Base-by-base conservation (phyloP, 2,329 filamentous ascomycete genomes). In the Simplicillium aogashimaense region DNA sequence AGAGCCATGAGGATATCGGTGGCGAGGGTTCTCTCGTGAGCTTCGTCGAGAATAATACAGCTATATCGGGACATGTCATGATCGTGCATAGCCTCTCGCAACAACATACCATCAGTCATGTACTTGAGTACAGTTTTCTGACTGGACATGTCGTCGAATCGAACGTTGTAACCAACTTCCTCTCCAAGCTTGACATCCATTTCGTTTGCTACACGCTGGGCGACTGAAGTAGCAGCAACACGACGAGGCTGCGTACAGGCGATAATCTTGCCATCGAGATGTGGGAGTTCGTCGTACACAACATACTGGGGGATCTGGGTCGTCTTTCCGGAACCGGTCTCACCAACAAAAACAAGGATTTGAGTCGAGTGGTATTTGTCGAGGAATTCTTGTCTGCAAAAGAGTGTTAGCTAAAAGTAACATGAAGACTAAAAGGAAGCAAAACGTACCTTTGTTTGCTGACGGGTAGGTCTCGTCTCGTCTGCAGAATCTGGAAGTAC, bases 291-390 rank as follows among this genome's bases (percentile, higher is more conserved):
- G 65, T 98, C 92, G 71, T 84, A 97, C 32, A 98, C 78, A 49
- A 98, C 90, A 61, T 95, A 98, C 62, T 98, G 92, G 2, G 92
- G 92, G 45, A 98, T 97, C 70, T 98, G 92, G 0, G 92, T 98
- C 4, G 92, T 98, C 70, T 98, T 98, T 68, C 92, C 92, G 50
- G 92, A 98, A 78, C 94, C 92, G 8, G 92, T 98, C 72, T 98
- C 92, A 69, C 92, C 92, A 48, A 98, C 92, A 56, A 98, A 95
- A 54, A 98, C 92, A 45, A 98, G 79, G 51, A 98, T 95, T 65
- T 98, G 92, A 17, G 82, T 86, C 53, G 83, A 79, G 54, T 98
- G 94, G 66, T 94, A 98, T 55, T 94, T 78, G 56, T 89, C 70
- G 44, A 98, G 74, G 58, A 98, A 98, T 59, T 98, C 92, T 63